These are phyloP conservation scores for Nematodospora anomalae DNA, from an alignment of 1,139 yeast genomes.

Conservation along the genomic window DNA sequence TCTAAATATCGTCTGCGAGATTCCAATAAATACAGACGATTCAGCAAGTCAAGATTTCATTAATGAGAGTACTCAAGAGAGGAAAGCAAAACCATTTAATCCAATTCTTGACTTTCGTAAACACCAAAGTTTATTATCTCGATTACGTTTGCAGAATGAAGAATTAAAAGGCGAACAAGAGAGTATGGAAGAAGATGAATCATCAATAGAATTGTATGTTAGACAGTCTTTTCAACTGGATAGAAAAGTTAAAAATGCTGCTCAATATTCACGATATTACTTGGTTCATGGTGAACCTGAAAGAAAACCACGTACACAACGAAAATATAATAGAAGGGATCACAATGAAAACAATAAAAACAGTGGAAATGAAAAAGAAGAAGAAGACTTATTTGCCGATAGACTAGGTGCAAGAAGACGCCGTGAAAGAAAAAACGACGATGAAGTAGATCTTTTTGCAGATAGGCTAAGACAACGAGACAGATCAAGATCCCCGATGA, in stretches of 20 bases:
- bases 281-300: slow-evolving; percentile 76
- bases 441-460: slow-evolving; percentile 45
- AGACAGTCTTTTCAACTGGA: slow-evolving; percentile 59
- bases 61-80: slow-evolving; percentile 30
- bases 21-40: slow-evolving; percentile 2
- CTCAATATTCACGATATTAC: slow-evolving; percentile 64
- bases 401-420: slow-evolving; percentile 12
- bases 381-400: slow-evolving; percentile 18
- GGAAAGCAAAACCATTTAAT: slow-evolving; percentile 38
- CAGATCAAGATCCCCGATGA: slow-evolving; percentile 22
- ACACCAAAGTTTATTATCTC: slow-evolving; percentile 28
- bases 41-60: slow-evolving; percentile 18
- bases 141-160: slow-evolving; percentile 26
- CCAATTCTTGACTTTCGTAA: slow-evolving; percentile 41
- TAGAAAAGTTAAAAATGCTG: slow-evolving; percentile 58
- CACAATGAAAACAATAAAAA: slow-evolving; percentile 9
- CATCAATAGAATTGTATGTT: slow-evolving; percentile 39
- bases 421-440: slow-evolving; percentile 14
- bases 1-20: slow-evolving; percentile 27
- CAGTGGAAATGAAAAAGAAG: slow-evolving; percentile 23
- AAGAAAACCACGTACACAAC: slow-evolving; percentile 29
- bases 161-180: slow-evolving; percentile 1
- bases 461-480: slow-evolving; percentile 20
- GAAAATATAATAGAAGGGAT: slow-evolving; percentile 12
- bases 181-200: slow-evolving; percentile 45